These are phyloP conservation scores for Trichophyton mentagrophytes DNA, from an alignment of 2,329 filamentous ascomycete species.

Conservation along the genomic window DNA sequence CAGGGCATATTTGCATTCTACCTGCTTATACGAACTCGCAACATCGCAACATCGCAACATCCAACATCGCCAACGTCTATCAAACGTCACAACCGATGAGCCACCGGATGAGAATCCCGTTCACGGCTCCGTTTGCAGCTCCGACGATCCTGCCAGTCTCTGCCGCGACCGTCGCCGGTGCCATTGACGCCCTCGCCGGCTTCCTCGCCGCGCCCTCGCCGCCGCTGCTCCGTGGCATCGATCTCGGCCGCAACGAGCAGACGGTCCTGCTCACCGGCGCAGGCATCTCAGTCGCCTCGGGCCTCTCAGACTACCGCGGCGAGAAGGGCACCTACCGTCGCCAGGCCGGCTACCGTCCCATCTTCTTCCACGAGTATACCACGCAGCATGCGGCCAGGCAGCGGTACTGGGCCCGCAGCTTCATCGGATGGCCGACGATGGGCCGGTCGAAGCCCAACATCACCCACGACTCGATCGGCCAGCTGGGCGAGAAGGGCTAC, in stretches of 20 bases:
- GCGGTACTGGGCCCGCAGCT: constrained; percentile 90
- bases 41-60: too few relatives aligned
- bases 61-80: too few relatives aligned
- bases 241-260: constrained; percentile 38
- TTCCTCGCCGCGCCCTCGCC: constrained; percentile 58
- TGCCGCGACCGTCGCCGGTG: constrained; percentile 57
- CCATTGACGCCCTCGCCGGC: constrained; percentile 59
- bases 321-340: constrained; percentile 81
- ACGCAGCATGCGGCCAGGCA: constrained; percentile 71
- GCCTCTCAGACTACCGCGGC: constrained; percentile 84
- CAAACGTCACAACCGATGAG: constrained; percentile 38
- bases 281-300: constrained; percentile 84
- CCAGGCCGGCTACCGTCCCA: constrained; percentile 80
- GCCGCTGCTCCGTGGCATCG: constrained; percentile 32
- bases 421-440: constrained; percentile 79
- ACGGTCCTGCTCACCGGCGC: constrained; percentile 65
- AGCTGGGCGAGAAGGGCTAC: constrained; percentile 58
- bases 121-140: constrained; percentile 66
- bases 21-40: background rate
- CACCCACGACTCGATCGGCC: constrained; percentile 63
- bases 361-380: constrained; percentile 86
- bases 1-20: too few relatives aligned
- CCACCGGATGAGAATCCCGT: constrained; percentile 76
- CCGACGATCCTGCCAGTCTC: constrained; percentile 61
- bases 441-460: constrained; percentile 66